Evolutionary conservation across 2,329 filamentous ascomycete species (phyloP).

Genomic region (Rutstroemia sp.): DNA sequence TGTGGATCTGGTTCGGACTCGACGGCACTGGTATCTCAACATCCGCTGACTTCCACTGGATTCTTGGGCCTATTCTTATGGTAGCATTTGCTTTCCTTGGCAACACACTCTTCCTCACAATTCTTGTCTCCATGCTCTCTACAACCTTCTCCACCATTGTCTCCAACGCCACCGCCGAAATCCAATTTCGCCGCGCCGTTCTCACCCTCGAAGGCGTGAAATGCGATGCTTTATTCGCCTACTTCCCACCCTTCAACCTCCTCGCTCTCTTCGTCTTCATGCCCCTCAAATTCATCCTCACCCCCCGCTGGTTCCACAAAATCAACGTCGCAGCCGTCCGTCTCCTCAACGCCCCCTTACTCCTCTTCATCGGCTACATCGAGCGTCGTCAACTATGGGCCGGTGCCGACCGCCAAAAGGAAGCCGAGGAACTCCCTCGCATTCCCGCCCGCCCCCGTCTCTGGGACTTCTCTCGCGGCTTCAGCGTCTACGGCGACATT

Average conservation of each 20-base stretch:
- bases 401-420: conserved; percentile 13
- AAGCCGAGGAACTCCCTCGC: conserved; percentile 20
- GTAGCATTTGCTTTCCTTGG: conserved; percentile 78
- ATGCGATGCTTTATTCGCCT: conserved; percentile 58
- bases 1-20: conserved; percentile 87
- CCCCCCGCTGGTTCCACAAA: conserved; percentile 84
- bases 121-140: conserved; percentile 78
- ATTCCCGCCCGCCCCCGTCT: conserved; percentile 13
- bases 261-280: conserved; percentile 66
- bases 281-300: conserved; percentile 69
- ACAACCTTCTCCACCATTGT: conserved; percentile 78
- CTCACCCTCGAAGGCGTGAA: conserved; percentile 82
- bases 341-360: conserved; percentile 65
- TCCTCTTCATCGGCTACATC: conserved; percentile 62
- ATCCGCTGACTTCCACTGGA: conserved; percentile 64
- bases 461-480: conserved; percentile 25
- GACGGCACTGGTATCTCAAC: conserved; percentile 51
- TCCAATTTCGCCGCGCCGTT: conserved; percentile 74
- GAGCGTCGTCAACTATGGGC: conserved; percentile 65
- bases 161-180: conserved; percentile 70
- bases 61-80: conserved; percentile 76
- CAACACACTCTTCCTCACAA: conserved; percentile 83
- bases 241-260: conserved; percentile 74
- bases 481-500: conserved; percentile 28
- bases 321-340: conserved; percentile 74